Evolutionary conservation across 1,284 basidiomycete genomes (phyloP).

Genomic region (Boletus semigastroideus): DNA sequence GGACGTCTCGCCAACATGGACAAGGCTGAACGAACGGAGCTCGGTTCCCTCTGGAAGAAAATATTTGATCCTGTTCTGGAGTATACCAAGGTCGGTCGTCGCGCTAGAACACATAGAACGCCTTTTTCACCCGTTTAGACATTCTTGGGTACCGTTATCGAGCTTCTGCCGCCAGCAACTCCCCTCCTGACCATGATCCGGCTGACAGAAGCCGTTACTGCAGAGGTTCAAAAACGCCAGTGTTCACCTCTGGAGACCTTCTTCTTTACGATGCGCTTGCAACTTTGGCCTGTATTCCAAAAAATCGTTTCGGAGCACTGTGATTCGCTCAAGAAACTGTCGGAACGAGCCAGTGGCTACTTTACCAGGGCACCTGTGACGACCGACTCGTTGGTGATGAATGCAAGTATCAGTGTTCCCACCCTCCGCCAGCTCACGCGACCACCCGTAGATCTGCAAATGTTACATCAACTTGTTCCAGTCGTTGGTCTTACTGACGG

Average conservation of each 20-base stretch:
- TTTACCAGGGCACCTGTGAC: constrained; percentile 63
- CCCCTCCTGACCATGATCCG: constrained; percentile 87
- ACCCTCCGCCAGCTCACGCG: constrained; percentile 2
- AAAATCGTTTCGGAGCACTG: constrained; percentile 84
- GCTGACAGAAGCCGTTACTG: constrained; percentile 75
- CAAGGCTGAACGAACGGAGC: constrained; percentile 59
- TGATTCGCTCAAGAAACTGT: constrained; percentile 78
- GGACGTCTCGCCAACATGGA: constrained; percentile 33
- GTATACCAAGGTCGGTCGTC: constrained; percentile 66
- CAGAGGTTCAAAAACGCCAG: constrained; percentile 71
- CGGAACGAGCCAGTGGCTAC: constrained; percentile 65
- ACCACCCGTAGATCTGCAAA: constrained; percentile 45
- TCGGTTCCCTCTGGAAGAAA: constrained; percentile 82
- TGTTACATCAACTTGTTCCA: constrained; percentile 80
- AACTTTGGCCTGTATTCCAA: constrained; percentile 91
- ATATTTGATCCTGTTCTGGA: constrained; percentile 87
- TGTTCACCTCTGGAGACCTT: constrained; percentile 80
- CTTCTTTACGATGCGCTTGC: constrained; percentile 74
- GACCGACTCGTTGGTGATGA: constrained; percentile 67
- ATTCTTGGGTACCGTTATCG: constrained; percentile 64
- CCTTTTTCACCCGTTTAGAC: constrained; percentile 43
- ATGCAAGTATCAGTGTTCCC: constrained; percentile 42
- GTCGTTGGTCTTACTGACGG: constrained; percentile 75
- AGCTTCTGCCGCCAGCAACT: constrained; percentile 68
- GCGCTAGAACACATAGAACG: not conserved